Conservation (phyloP, 1,139 yeast species). For the Debaryomycetaceae sp. region DNA sequence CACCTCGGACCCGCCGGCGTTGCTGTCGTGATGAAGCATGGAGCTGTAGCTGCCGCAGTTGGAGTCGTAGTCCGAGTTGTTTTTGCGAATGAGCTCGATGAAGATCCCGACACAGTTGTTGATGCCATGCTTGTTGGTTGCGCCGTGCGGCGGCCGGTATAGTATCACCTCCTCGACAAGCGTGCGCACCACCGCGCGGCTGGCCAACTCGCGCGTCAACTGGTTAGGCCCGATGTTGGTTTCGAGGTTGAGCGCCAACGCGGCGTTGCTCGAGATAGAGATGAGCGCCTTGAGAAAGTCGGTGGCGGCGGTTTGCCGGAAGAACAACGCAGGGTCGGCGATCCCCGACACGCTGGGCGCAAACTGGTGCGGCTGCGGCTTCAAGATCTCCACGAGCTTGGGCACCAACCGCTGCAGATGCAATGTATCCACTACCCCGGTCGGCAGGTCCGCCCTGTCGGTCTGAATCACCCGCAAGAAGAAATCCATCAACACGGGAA, state of each 20-base stretch:
- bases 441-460: slow-evolving; percentile 61
- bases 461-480: slow-evolving; percentile 58
- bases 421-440: slow-evolving; percentile 54
- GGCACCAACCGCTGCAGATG: slow-evolving; percentile 49
- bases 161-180: slow-evolving; percentile 43
- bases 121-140: slow-evolving; percentile 43
- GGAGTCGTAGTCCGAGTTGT: slow-evolving; percentile 45
- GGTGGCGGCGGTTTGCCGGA: slow-evolving; percentile 89
- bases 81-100: slow-evolving; percentile 45
- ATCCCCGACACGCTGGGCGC: slow-evolving; percentile 14
- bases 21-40: slow-evolving; percentile 21
- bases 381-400: slow-evolving; percentile 47
- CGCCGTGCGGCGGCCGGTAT: slow-evolving; percentile 16
- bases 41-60: slow-evolving; percentile 41
- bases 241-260: slow-evolving; percentile 42
- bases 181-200: slow-evolving; percentile 29
- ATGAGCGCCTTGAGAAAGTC: slow-evolving; percentile 92
- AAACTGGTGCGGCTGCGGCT: slow-evolving; percentile 40
- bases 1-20: slow-evolving; percentile 31
- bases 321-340: slow-evolving; percentile 37
- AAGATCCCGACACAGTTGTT: slow-evolving; percentile 45
- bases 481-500: slow-evolving; percentile 55
- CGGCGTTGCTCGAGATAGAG: slow-evolving; percentile 77
- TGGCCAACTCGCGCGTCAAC: slow-evolving; percentile 42
- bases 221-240: slow-evolving; percentile 48